Evolutionary conservation across 2,329 filamentous ascomycete genomes (phyloP).

Genomic region (Huntiella moniliformis): DNA sequence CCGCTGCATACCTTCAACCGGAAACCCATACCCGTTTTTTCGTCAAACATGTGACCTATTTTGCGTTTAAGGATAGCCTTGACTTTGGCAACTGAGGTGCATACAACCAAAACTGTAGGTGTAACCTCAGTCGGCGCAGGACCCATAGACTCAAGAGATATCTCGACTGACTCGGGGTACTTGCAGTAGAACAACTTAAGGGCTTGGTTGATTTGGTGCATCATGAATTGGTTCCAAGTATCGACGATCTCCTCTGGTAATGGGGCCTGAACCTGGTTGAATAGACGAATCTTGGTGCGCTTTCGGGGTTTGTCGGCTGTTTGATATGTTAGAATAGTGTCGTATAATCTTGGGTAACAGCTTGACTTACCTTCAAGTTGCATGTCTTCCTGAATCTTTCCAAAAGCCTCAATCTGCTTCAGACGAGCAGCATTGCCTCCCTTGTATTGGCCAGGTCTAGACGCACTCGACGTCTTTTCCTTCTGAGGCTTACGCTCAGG

Average conservation of each 20-base stretch:
- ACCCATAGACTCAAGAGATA: slow-evolving; percentile 57
- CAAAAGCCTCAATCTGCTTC: slow-evolving; percentile 11
- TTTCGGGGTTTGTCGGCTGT: slow-evolving; percentile 3
- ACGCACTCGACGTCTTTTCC: not conserved
- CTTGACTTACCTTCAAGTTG: not conserved
- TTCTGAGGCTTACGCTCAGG: slow-evolving; percentile 1
- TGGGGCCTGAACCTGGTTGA: slow-evolving; percentile 39
- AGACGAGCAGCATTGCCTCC: slow-evolving; percentile 6
- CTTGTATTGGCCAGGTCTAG: slow-evolving; percentile 1
- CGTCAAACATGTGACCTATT: slow-evolving; percentile 46
- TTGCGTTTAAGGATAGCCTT: slow-evolving; percentile 52
- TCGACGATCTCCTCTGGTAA: slow-evolving; percentile 43
- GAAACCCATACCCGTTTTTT: slow-evolving; percentile 30
- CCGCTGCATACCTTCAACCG: slow-evolving; percentile 55
- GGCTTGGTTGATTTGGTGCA: slow-evolving; percentile 54
- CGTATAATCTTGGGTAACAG: not conserved
- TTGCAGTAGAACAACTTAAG: slow-evolving; percentile 54
- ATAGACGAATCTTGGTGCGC: slow-evolving; percentile 31
- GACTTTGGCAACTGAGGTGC: slow-evolving; percentile 55
- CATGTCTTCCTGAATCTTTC: slow-evolving; percentile 1
- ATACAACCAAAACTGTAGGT: slow-evolving; percentile 61
- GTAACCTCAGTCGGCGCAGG: slow-evolving; percentile 45
- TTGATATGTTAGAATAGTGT: slow-evolving; percentile 1
- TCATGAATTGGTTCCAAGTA: slow-evolving; percentile 51
- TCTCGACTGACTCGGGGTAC: slow-evolving; percentile 58